phyloP scores from a whole-genome alignment of 2,329 filamentous ascomycete species.

The Cryphonectria japonica region DNA sequence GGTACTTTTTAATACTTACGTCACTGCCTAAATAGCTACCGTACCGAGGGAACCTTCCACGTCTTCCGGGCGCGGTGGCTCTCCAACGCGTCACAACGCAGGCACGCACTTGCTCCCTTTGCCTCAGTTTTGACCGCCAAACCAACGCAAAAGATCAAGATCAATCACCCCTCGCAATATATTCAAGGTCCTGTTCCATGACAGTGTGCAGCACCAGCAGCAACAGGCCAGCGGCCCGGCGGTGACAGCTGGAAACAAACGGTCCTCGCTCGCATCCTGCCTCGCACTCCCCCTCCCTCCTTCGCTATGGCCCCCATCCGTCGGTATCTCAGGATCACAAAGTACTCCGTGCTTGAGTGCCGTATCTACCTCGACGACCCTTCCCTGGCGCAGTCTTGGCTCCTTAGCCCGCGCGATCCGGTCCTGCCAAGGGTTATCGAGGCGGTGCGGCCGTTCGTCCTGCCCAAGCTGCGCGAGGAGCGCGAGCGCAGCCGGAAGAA shows the following conservation, averaged over 20 bases:
- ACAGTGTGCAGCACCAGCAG: neutral
- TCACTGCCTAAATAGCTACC: neutral
- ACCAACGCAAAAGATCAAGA: neutral
- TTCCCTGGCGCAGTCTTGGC: slow-evolving; percentile 78
- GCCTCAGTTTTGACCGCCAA: neutral
- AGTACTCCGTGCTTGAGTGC: slow-evolving; percentile 93
- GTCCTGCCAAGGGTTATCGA: slow-evolving; percentile 83
- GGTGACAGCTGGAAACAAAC: neutral
- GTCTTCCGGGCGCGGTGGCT: neutral
- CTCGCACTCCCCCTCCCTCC: neutral
- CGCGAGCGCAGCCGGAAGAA: slow-evolving; percentile 67
- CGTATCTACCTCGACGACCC: slow-evolving; percentile 96
- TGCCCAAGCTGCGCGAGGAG: slow-evolving; percentile 91
- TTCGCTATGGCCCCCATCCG: slow-evolving; percentile 79
- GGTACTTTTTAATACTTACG: neutral
- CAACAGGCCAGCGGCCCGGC: neutral
- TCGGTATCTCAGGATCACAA: slow-evolving; percentile 88
- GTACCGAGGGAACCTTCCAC: neutral
- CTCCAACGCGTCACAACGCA: neutral
- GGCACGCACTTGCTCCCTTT: neutral
- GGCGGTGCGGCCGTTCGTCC: slow-evolving; percentile 80
- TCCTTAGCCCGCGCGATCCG: slow-evolving; percentile 76
- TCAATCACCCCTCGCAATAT: neutral
- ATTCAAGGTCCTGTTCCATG: neutral
- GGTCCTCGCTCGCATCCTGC: neutral